phyloP scores from a whole-genome alignment of 129 eudicot genomes.

The Chrysanthemum makinoi region DNA sequence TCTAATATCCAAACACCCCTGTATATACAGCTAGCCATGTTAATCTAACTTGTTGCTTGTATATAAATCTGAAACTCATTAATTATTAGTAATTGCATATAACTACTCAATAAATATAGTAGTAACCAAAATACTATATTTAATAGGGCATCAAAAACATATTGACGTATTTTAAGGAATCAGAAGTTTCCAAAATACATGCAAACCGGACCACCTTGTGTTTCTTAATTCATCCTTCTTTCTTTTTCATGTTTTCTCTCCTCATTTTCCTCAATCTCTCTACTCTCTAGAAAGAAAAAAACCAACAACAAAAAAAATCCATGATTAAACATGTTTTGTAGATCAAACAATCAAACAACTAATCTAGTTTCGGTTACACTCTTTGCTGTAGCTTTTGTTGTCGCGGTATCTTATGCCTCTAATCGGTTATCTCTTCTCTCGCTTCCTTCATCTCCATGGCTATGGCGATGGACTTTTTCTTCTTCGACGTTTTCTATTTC shows the following conservation, averaged over 20 bases:
- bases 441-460: slow-evolving; percentile 44
- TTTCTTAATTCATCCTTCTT: slow-evolving; percentile 6
- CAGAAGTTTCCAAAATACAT: slow-evolving; percentile 39
- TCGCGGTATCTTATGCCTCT: slow-evolving; percentile 30
- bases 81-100: too few species aligned
- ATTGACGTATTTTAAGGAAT: slow-evolving; percentile 15
- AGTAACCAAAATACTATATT: too few species aligned
- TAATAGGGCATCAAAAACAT: slow-evolving; percentile 15
- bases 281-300: slow-evolving; percentile 12
- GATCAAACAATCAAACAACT: slow-evolving; percentile 33
- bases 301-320: not conserved
- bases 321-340: slow-evolving; percentile 22
- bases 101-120: too few species aligned
- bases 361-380: slow-evolving; percentile 29
- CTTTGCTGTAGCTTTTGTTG: slow-evolving; percentile 31
- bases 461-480: slow-evolving; percentile 29
- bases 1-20: too few species aligned
- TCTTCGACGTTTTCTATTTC: slow-evolving; percentile 14
- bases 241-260: not conserved
- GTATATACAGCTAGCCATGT: too few species aligned
- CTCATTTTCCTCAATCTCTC: slow-evolving; percentile 17
- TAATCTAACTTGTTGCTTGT: too few species aligned
- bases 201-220: slow-evolving; percentile 31
- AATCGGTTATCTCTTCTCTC: slow-evolving; percentile 31
- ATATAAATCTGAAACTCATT: too few species aligned